Evolutionary conservation across 75 land plant genomes (phyloP).

Genomic region (Larix kaempferi): DNA sequence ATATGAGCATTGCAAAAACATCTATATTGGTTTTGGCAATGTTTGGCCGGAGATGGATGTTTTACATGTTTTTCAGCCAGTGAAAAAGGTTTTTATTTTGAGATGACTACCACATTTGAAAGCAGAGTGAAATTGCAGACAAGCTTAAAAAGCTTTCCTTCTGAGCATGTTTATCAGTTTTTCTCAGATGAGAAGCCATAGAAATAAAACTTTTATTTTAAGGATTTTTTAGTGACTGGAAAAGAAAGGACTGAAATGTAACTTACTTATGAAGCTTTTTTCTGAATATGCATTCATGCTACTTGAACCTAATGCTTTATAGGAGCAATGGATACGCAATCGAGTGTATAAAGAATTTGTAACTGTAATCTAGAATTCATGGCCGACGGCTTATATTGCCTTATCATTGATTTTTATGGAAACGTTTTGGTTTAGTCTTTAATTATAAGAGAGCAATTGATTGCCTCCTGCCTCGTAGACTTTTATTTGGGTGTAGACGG

Average conservation of each 20-base stretch:
- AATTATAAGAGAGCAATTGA: too few relatives aligned
- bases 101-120: not conserved
- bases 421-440: too few relatives aligned
- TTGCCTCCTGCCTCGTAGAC: too few relatives aligned
- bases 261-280: not conserved
- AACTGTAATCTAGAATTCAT: too few relatives aligned
- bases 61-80: not conserved
- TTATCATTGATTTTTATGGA: too few relatives aligned
- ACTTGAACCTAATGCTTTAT: not conserved
- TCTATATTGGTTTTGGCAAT: not conserved
- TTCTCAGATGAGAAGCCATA: constrained; percentile 6
- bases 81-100: constrained; percentile 5
- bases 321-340: not conserved
- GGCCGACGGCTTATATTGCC: too few relatives aligned
- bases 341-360: too few relatives aligned
- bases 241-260: not conserved
- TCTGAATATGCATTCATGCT: not conserved
- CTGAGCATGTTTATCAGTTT: not conserved
- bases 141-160: not conserved
- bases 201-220: not conserved
- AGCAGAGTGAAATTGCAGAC: constrained; percentile 8
- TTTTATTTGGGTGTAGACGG: too few relatives aligned
- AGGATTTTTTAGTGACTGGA: not conserved
- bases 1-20: constrained; percentile 6
- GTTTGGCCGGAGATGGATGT: not conserved